Percentiles rank a stretch among this genome's conserved stretches.
phyloP scores from a whole-genome alignment of 495 filamentous ascomycete genomes.

The Lepraria neglecta region DNA sequence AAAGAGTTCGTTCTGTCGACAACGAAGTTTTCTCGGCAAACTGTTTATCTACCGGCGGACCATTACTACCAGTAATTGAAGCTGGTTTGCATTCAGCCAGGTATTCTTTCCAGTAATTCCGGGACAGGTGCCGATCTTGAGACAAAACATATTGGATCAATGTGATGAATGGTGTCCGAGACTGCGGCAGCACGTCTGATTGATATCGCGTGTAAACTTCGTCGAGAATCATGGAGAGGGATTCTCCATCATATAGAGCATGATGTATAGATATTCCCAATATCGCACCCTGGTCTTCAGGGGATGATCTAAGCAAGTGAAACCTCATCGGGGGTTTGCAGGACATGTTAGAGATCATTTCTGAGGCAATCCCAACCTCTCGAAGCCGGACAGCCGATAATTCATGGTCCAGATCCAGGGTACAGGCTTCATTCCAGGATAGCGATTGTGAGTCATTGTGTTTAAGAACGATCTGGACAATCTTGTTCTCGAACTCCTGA shows the following conservation, averaged over 20 bases:
- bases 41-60: constrained; percentile 7
- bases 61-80: constrained; percentile 9
- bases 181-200: constrained; percentile 11
- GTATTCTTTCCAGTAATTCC: constrained; percentile 61
- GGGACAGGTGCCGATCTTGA: constrained; percentile 47
- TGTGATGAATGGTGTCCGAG: constrained; percentile 31
- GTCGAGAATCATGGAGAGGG: constrained; percentile 59
- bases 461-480: constrained; percentile 59
- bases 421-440: constrained; percentile 27
- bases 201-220: constrained; percentile 43
- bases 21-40: background rate
- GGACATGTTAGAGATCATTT: constrained; percentile 30
- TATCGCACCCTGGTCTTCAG: constrained; percentile 20
- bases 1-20: background rate
- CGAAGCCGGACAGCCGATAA: constrained; percentile 11
- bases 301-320: constrained; percentile 21
- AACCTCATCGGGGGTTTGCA: constrained; percentile 30
- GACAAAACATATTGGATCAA: constrained; percentile 41
- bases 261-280: constrained; percentile 47
- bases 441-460: constrained; percentile 13
- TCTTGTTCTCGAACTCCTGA: constrained; percentile 45
- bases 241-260: constrained; percentile 81
- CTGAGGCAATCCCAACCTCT: constrained; percentile 23
- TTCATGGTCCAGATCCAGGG: constrained; percentile 18
- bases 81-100: constrained; percentile 38